These are phyloP conservation scores for Ophiostoma sp. DNA, from an alignment of 2,329 filamentous ascomycete species.

Conservation along the genomic window DNA sequence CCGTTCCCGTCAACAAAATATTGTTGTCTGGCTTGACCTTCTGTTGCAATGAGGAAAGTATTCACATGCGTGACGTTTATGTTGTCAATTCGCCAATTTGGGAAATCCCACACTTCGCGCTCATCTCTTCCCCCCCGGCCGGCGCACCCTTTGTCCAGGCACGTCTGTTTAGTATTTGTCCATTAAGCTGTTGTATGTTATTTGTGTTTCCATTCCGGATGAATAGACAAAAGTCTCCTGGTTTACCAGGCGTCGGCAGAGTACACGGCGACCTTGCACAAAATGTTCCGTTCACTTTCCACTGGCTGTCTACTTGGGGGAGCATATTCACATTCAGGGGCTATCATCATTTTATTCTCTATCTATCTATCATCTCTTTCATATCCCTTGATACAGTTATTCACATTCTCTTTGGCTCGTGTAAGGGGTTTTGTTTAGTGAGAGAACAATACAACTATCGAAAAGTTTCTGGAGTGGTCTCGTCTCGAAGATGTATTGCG, in stretches of 20 bases:
- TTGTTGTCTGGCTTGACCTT: neutral
- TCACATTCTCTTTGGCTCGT: too few species aligned
- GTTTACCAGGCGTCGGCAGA: neutral
- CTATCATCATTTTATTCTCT: too few species aligned
- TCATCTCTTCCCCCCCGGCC: too few species aligned
- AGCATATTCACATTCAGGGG: too few species aligned
- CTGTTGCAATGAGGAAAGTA: neutral
- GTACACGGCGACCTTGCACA: neutral
- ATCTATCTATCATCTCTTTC: too few species aligned
- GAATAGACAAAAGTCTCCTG: neutral
- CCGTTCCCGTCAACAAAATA: neutral
- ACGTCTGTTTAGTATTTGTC: neutral
- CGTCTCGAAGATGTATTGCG: too few species aligned
- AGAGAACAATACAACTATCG: too few species aligned
- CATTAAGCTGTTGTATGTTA: too few species aligned
- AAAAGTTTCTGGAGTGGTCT: too few species aligned
- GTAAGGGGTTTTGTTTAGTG: too few species aligned
- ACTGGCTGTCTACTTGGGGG: too few species aligned
- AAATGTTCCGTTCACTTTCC: neutral
- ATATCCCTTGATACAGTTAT: too few species aligned
- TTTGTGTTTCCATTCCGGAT: neutral
- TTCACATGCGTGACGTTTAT: neutral
- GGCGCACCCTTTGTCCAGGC: neutral
- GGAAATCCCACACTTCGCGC: neutral
- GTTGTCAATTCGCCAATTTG: neutral